Percentiles rank a stretch among this genome's conserved stretches.
phyloP scores from a whole-genome alignment of 140 eudicot genomes.

The Stevia rebaudiana region DNA sequence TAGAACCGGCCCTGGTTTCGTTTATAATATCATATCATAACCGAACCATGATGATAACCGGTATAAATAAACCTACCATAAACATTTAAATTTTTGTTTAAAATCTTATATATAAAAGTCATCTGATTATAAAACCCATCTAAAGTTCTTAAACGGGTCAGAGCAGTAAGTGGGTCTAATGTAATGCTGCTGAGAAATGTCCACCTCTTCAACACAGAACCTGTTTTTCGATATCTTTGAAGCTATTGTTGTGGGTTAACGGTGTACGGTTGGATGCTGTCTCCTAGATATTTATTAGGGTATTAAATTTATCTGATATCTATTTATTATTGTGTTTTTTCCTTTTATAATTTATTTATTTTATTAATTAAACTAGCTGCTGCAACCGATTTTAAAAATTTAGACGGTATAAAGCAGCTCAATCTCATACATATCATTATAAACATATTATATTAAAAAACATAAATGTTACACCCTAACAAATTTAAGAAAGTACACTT shows the following conservation, averaged over 20 bases:
- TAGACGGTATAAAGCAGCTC: not conserved
- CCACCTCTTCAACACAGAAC: not conserved
- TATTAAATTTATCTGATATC: too few species aligned
- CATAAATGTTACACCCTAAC: too few species aligned
- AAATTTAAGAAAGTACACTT: too few species aligned
- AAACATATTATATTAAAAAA: too few species aligned
- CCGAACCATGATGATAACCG: too few species aligned
- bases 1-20: too few species aligned
- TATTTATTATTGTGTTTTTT: not conserved
- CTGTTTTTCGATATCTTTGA: not conserved
- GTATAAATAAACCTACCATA: too few species aligned
- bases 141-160: too few species aligned
- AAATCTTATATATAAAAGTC: too few species aligned
- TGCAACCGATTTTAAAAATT: not conserved
- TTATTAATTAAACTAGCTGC: not conserved
- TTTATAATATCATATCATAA: too few species aligned
- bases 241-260: not conserved
- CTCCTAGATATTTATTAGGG: not conserved
- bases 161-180: not conserved
- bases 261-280: slow-evolving; percentile 2
- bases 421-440: not conserved
- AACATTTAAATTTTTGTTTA: too few species aligned
- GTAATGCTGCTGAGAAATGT: not conserved
- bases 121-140: too few species aligned
- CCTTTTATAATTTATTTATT: not conserved